Conservation (phyloP, 768 basidiomycete genomes). For the Rubroboletus pulcherrimus region DNA sequence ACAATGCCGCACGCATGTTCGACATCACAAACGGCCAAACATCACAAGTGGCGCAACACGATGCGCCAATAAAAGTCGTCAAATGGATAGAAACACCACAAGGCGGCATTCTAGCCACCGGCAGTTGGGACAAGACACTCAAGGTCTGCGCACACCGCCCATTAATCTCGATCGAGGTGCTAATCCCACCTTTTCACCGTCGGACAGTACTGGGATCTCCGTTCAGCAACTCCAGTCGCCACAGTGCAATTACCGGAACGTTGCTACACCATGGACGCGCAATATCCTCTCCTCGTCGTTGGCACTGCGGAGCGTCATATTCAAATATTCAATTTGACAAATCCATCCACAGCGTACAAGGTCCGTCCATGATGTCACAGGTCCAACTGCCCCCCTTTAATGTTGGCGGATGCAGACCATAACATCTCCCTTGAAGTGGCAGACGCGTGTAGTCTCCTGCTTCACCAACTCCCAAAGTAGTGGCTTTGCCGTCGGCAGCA, state of each 20-base stretch:
- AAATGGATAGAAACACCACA: conserved; percentile 76
- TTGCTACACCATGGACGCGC: conserved; percentile 83
- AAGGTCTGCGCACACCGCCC: conserved; percentile 52
- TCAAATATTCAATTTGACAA: conserved; percentile 82
- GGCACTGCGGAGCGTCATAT: conserved; percentile 92
- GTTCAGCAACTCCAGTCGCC: conserved; percentile 69
- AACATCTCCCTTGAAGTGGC: conserved; percentile 87
- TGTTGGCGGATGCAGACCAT: conserved; percentile 51
- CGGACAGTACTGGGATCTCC: conserved; percentile 87
- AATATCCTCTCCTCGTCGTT: conserved; percentile 82
- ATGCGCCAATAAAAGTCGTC: conserved; percentile 81
- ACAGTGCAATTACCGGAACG: conserved; percentile 84
- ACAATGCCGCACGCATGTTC: conserved; percentile 93
- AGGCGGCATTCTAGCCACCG: conserved; percentile 80
- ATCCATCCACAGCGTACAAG: conserved; percentile 77
- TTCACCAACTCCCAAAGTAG: conserved; percentile 64
- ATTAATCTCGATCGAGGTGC: not conserved
- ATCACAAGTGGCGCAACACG: conserved; percentile 84
- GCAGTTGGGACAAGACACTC: conserved; percentile 97
- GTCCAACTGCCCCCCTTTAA: not conserved
- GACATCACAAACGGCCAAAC: conserved; percentile 82
- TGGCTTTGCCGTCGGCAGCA: conserved; percentile 81
- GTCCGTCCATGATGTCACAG: conserved; percentile 35
- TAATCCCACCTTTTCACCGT: not conserved
- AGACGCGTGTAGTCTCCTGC: conserved; percentile 82